A percentile compares a stretch with the other conserved stretches of the same genome.
Conservation (phyloP, 371 early-diverging fungal genomes). For the Encephalitozoon cuniculi region DNA sequence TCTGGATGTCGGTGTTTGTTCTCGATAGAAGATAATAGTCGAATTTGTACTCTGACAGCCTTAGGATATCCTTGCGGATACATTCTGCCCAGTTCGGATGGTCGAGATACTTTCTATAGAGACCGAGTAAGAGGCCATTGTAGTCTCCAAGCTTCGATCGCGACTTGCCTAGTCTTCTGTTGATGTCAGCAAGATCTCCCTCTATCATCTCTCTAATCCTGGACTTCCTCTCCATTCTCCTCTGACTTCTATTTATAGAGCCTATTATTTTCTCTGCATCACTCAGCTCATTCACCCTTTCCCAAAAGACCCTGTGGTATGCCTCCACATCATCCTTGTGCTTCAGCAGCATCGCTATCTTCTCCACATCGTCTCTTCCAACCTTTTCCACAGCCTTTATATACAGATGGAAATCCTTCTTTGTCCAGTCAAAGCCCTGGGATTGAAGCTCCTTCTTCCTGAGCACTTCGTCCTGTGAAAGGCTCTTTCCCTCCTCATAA, state of each 20-base stretch:
- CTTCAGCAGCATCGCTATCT: slow-evolving; percentile 31
- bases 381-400: slow-evolving; percentile 76
- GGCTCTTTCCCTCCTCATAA: slow-evolving; percentile 64
- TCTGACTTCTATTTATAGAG: slow-evolving; percentile 41
- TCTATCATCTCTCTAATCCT: slow-evolving; percentile 47
- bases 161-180: slow-evolving; percentile 11
- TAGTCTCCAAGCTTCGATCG: slow-evolving; percentile 26
- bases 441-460: slow-evolving; percentile 70
- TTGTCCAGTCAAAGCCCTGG: slow-evolving; percentile 82
- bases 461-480: slow-evolving; percentile 74
- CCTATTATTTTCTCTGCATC: slow-evolving; percentile 52
- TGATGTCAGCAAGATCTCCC: slow-evolving; percentile 25
- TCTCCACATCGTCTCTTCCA: slow-evolving; percentile 64
- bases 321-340: slow-evolving; percentile 41
- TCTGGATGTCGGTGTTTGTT: slow-evolving; percentile 43
- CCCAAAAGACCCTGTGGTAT: slow-evolving; percentile 56
- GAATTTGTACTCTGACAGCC: slow-evolving; percentile 26
- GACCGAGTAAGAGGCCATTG: slow-evolving; percentile 32
- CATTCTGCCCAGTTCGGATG: slow-evolving; percentile 44
- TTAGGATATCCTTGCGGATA: slow-evolving; percentile 35
- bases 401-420: slow-evolving; percentile 78
- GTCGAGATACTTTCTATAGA: slow-evolving; percentile 44
- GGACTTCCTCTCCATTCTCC: slow-evolving; percentile 8
- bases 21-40: slow-evolving; percentile 49
- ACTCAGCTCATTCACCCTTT: slow-evolving; percentile 48